Evolutionary conservation across 2,329 filamentous ascomycete species (phyloP), one percentile per base, ranked within the genome.

Genomic region (Dactylellina parvicollis): DNA sequence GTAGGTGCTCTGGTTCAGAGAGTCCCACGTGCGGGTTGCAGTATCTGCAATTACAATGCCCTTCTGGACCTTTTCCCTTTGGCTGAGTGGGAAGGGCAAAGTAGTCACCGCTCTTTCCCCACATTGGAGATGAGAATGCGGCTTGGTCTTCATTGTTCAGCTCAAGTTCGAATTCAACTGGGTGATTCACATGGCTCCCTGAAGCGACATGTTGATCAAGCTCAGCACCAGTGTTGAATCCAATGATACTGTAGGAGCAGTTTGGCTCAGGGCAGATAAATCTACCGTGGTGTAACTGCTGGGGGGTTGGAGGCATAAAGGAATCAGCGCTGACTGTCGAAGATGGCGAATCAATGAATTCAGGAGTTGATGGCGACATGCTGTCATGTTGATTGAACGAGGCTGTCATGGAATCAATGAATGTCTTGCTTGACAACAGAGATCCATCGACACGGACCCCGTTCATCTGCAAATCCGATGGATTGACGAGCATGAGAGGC

Each of bases 291-390:
- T 71, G 66, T 38, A 71, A 54, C 16, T 71, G 66, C 42, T 61
- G 66, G 18, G 66, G 66, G 4, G 66, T 71, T 42, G 66, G 56
- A n/a, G 66, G 66, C 66, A 71, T 71, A 42, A 71, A 71, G 34
- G 66, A 71, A 26, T 71, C 66, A 49, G 66, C 66, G 50, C 66
- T 71, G 26, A 71, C 57, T 18, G 66, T 71, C 18, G 66, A 71
- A 9, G 66, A 71, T 50, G 66, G 66, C 1, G 66, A 71, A 20
- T 71, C 66, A 34, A 71, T 71, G 24, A 71, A 71, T 22, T 71
- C 66, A 46, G 66, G 66, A 71, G 66, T 71, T n/a, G 66, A 71
- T 40, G 66, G 66, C 36, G 66, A 71, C 66, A 71, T 71, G 22
- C 38, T 71, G 28, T 71, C 66, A 26, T 61, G 50, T 30, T 71